These are phyloP conservation scores for Penicillium robsamsonii DNA, from an alignment of 495 filamentous ascomycete species.

Conservation along the genomic window DNA sequence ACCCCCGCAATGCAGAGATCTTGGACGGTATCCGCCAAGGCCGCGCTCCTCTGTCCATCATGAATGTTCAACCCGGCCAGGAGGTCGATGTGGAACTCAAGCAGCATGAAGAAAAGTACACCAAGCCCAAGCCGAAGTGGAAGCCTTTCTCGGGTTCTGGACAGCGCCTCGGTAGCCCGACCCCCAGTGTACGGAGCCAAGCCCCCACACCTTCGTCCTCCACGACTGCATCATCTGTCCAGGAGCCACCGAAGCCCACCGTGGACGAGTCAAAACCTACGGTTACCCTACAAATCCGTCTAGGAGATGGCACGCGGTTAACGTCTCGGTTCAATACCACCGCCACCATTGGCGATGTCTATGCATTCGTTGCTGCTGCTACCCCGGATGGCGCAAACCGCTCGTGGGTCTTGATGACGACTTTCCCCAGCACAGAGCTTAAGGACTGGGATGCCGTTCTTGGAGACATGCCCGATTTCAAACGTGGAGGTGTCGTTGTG, in stretches of 20 bases:
- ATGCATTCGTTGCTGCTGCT: conserved; percentile 73
- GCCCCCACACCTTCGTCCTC: conserved; percentile 40
- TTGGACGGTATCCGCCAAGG: conserved; percentile 83
- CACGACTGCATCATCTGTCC: conserved; percentile 28
- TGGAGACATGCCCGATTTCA: conserved; percentile 81
- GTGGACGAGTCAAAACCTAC: conserved; percentile 76
- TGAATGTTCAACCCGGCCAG: conserved; percentile 83
- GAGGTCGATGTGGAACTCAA: conserved; percentile 88
- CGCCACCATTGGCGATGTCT: conserved; percentile 89
- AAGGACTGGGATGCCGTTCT: conserved; percentile 66
- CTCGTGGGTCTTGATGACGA: conserved; percentile 83
- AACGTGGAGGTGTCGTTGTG: conserved; percentile 76
- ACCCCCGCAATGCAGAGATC: conserved; percentile 78
- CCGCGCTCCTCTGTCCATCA: conserved; percentile 79
- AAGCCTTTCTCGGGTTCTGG: conserved; percentile 82
- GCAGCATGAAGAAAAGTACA: conserved; percentile 82
- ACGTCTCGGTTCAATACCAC: conserved; percentile 87
- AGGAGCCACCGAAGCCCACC: conserved; percentile 45
- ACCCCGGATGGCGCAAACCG: conserved; percentile 57
- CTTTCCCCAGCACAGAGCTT: conserved; percentile 93
- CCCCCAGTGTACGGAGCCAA: conserved; percentile 57
- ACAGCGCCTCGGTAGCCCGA: conserved; percentile 87
- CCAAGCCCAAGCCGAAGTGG: conserved; percentile 77
- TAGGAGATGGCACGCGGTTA: conserved; percentile 85
- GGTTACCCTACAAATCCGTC: conserved; percentile 78